These are phyloP conservation scores for Rubus idaeus DNA, from an alignment of 306 rosid genomes.

Conservation along the genomic window DNA sequence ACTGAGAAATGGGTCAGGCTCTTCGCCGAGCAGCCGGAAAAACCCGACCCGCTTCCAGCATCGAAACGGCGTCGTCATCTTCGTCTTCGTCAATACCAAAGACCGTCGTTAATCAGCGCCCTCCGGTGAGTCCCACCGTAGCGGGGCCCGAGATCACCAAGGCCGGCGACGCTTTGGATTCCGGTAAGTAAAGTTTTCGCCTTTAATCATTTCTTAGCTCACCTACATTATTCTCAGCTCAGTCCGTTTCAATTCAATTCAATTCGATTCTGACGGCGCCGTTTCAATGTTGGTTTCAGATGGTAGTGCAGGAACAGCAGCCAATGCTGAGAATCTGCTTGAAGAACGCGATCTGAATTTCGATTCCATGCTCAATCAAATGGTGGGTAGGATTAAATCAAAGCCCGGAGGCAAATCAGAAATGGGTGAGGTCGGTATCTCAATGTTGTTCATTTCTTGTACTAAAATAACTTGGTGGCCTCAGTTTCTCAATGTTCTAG, in stretches of 20 bases:
- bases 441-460: background rate
- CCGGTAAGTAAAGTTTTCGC: conserved; percentile 38
- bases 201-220: background rate
- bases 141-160: conserved; percentile 35
- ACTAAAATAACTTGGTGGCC: background rate
- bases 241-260: background rate
- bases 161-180: conserved; percentile 31
- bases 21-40: conserved; percentile 95
- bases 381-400: conserved; percentile 75
- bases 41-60: conserved; percentile 49
- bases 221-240: background rate
- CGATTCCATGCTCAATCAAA: conserved; percentile 88
- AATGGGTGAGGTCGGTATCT: conserved; percentile 90
- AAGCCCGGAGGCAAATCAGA: conserved; percentile 89
- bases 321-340: conserved; percentile 49
- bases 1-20: conserved; percentile 77
- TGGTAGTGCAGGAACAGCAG: conserved; percentile 30
- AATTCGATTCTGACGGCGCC: conserved; percentile 9
- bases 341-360: conserved; percentile 76
- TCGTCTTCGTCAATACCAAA: conserved; percentile 38
- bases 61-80: conserved; percentile 36
- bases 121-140: conserved; percentile 39
- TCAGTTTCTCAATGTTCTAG: background rate
- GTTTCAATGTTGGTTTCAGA: conserved; percentile 46
- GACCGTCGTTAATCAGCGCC: conserved; percentile 42